A percentile compares a stretch with the other conserved stretches of the same genome.
These are phyloP conservation scores for Lactifluus echinatus DNA, from an alignment of 768 basidiomycete species.

Conservation along the genomic window DNA sequence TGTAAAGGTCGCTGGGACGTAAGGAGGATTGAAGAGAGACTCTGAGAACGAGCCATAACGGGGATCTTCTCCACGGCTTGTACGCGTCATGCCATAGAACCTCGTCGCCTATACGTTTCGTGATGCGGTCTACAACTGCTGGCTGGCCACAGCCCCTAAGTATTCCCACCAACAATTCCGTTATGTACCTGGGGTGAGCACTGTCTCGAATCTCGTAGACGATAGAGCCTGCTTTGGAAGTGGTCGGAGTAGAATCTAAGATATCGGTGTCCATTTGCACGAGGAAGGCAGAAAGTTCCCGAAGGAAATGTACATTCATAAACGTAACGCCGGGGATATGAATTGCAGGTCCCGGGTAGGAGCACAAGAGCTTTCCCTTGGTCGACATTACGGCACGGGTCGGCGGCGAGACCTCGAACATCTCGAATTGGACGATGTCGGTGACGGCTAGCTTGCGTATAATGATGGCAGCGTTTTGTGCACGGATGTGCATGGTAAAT, in stretches of 20 bases:
- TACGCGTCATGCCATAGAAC: constrained; percentile 33
- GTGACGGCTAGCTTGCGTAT: background rate
- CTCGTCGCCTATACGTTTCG: constrained; percentile 42
- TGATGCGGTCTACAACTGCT: constrained; percentile 24
- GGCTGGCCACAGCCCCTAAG: constrained; percentile 32
- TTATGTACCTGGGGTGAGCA: constrained; percentile 39
- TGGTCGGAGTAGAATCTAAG: constrained; percentile 29
- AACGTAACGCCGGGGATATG: constrained; percentile 27
- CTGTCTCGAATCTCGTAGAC: constrained; percentile 33
- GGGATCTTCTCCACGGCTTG: constrained; percentile 42
- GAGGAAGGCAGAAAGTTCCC: constrained; percentile 34
- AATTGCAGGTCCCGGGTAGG: constrained; percentile 40
- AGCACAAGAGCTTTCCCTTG: constrained; percentile 37
- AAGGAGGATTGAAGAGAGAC: constrained; percentile 33
- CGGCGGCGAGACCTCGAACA: constrained; percentile 38
- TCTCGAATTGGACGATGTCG: constrained; percentile 32
- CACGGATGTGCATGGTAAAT: constrained; percentile 31
- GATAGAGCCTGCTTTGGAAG: constrained; percentile 26
- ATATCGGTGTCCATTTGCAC: constrained; percentile 29
- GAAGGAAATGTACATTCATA: constrained; percentile 26
- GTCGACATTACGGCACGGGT: constrained; percentile 30
- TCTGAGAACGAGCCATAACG: constrained; percentile 42
- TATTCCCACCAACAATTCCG: constrained; percentile 41
- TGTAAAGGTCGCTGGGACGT: constrained; percentile 29
- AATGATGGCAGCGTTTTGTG: constrained; percentile 44